These are phyloP conservation scores for Lentinus brumalis DNA, from an alignment of 768 basidiomycete species.

Conservation along the genomic window DNA sequence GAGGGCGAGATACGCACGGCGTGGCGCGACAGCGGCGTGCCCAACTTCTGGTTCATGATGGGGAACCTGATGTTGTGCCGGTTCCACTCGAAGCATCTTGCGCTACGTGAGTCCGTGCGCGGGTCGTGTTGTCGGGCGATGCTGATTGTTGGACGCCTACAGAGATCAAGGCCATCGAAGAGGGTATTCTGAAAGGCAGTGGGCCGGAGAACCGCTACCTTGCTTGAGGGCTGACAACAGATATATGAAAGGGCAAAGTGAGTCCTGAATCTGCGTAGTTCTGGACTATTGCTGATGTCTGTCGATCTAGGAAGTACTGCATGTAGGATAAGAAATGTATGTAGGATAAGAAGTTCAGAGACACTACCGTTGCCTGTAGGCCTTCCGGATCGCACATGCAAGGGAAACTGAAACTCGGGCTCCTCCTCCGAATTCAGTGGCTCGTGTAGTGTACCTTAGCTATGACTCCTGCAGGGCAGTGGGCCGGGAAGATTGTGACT, in stretches of 20 bases:
- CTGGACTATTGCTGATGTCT: no score
- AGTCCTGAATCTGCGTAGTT: background rate
- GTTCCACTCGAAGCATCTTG: constrained; percentile 69
- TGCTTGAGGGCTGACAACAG: background rate
- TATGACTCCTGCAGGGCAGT: no score
- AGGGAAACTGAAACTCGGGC: no score
- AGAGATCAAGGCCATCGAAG: constrained; percentile 75
- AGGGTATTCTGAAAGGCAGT: constrained; percentile 37
- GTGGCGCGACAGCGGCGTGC: constrained; percentile 53
- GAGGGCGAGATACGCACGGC: constrained; percentile 62
- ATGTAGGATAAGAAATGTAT: no score
- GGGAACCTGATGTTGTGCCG: constrained; percentile 63
- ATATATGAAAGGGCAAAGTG: background rate
- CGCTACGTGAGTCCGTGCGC: constrained; percentile 52
- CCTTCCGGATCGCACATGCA: no score
- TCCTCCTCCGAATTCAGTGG: no score
- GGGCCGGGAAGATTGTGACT: no score
- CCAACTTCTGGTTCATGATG: constrained; percentile 60
- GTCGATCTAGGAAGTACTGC: no score
- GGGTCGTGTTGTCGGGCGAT: no score
- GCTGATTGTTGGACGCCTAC: background rate
- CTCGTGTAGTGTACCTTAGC: no score
- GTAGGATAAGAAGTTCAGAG: no score
- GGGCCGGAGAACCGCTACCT: background rate
- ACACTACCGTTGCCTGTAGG: no score